Evolutionary conservation across 169 alveolate genomes (phyloP).

Genomic region (Plasmodium cynomolgi): DNA sequence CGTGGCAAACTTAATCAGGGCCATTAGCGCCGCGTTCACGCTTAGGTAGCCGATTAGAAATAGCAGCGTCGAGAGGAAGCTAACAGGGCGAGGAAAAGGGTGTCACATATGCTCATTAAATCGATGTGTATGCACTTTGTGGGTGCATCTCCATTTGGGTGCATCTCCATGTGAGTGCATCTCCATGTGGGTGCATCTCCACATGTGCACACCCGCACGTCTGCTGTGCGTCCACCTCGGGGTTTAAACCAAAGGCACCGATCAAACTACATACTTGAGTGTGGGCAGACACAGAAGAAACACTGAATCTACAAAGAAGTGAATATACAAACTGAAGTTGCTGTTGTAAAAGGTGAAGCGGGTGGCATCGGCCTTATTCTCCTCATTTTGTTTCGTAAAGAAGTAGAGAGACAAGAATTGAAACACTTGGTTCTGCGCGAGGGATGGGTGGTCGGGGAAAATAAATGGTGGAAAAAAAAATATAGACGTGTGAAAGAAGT

Average conservation of each 20-base stretch:
- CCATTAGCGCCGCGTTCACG: not conserved
- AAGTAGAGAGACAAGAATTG: constrained; percentile 58
- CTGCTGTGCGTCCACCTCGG: not conserved
- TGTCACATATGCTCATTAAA: not conserved
- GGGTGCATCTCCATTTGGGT: not conserved
- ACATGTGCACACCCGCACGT: not conserved
- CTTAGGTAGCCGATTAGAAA: constrained; percentile 21
- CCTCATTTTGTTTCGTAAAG: constrained; percentile 40
- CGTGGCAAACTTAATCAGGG: not conserved
- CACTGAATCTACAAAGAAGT: constrained; percentile 64
- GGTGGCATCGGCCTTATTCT: not conserved
- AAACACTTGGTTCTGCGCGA: constrained; percentile 48
- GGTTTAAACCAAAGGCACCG: too few species aligned
- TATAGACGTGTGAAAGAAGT: not conserved
- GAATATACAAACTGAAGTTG: constrained; percentile 62
- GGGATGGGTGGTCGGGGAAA: not conserved
- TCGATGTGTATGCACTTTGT: not conserved
- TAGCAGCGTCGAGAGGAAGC: constrained; percentile 9
- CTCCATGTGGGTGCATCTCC: not conserved
- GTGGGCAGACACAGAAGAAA: constrained; percentile 58
- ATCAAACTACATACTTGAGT: constrained; percentile 18
- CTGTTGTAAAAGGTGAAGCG: constrained; percentile 5
- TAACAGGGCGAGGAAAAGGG: not conserved
- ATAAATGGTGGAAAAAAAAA: not conserved
- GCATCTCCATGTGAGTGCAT: not conserved